Percentiles rank a stretch among this genome's conserved stretches.
These are phyloP conservation scores for Salvia splendens DNA, from an alignment of 257 asterid species.

Conservation along the genomic window DNA sequence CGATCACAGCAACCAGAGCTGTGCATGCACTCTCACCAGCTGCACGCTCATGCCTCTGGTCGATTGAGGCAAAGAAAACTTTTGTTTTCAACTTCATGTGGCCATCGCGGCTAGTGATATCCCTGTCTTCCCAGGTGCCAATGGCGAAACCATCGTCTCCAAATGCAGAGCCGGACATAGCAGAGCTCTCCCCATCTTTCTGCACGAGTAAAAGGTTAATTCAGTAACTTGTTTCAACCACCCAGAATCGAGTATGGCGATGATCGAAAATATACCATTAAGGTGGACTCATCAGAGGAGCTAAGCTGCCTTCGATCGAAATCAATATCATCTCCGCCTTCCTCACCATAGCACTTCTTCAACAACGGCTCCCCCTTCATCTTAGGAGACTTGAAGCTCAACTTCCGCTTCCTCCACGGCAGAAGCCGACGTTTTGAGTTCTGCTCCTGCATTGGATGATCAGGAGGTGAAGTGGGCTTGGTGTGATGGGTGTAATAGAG, in stretches of 20 bases:
- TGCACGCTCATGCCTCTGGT: slow-evolving; percentile 81
- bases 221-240: not conserved
- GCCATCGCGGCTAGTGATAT: slow-evolving; percentile 75
- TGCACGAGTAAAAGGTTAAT: not conserved
- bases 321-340: slow-evolving; percentile 92
- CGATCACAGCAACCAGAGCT: slow-evolving; percentile 80
- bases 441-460: slow-evolving; percentile 35
- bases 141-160: slow-evolving; percentile 76
- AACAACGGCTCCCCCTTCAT: slow-evolving; percentile 75
- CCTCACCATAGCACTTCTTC: slow-evolving; percentile 68
- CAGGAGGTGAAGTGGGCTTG: slow-evolving; percentile 31
- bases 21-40: slow-evolving; percentile 92
- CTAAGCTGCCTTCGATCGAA: slow-evolving; percentile 85
- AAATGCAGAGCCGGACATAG: slow-evolving; percentile 43
- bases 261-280: slow-evolving; percentile 41
- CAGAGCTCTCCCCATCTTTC: slow-evolving; percentile 41
- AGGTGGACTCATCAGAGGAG: slow-evolving; percentile 67
- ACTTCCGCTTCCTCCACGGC: slow-evolving; percentile 80
- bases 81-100: slow-evolving; percentile 63
- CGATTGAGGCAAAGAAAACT: slow-evolving; percentile 84
- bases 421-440: slow-evolving; percentile 56
- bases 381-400: slow-evolving; percentile 65
- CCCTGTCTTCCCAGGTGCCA: slow-evolving; percentile 76
- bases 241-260: not conserved
- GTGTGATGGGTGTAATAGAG: slow-evolving; percentile 45